These are phyloP conservation scores for Gentiana dahurica DNA, from an alignment of 257 asterid species.

Conservation along the genomic window DNA sequence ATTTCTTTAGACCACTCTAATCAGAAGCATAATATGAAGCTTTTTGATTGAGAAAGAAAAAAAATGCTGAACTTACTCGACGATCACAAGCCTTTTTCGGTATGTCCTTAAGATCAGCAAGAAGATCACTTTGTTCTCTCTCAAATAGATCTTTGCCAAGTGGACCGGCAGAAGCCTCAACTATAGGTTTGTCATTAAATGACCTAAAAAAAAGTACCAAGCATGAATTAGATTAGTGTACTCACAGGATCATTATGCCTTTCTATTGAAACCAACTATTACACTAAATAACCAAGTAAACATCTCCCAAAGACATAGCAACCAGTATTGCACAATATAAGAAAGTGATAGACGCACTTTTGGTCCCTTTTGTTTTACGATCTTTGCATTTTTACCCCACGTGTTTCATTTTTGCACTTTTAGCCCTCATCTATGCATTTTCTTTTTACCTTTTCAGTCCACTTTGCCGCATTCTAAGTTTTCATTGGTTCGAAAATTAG, in stretches of 20 bases:
- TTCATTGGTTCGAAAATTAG: background rate
- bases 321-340: conserved; percentile 21
- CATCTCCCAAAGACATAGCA: conserved; percentile 4
- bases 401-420: too few relatives aligned
- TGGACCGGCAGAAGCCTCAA: conserved; percentile 63
- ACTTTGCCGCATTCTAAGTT: background rate
- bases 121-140: conserved; percentile 87
- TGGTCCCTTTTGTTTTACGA: background rate
- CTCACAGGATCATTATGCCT: background rate
- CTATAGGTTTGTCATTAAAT: conserved; percentile 81
- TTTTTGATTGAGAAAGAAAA: background rate
- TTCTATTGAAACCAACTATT: background rate
- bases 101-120: conserved; percentile 62
- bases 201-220: conserved; percentile 34
- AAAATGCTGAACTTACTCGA: conserved; percentile 41
- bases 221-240: background rate
- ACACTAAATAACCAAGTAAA: background rate
- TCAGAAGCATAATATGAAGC: background rate
- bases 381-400: too few relatives aligned
- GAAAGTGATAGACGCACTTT: too few relatives aligned
- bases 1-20: too few relatives aligned
- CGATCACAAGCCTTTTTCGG: conserved; percentile 98
- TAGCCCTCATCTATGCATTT: too few relatives aligned
- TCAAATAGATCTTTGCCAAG: conserved; percentile 76
- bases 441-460: too few relatives aligned